Evolutionary conservation across 176 grass and related monocot species (phyloP).

Genomic region (Cenchrus fungigraminus): DNA sequence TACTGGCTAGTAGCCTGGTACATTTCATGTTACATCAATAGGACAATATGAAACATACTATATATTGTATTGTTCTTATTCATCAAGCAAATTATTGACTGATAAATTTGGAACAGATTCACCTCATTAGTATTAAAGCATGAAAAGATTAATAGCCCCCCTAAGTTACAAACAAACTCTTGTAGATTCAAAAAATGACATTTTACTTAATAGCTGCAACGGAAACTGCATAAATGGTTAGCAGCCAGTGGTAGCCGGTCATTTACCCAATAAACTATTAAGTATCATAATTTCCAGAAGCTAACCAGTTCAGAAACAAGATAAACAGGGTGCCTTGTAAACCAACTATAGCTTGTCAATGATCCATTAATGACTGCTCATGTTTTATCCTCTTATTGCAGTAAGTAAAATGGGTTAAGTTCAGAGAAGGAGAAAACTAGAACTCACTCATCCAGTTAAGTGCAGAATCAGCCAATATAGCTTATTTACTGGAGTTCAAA

Average conservation of each 20-base stretch:
- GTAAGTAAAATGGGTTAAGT: conserved; percentile 5
- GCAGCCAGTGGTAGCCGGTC: neutral
- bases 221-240: neutral
- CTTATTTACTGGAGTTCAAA: neutral
- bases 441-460: neutral
- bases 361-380: neutral
- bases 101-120: neutral
- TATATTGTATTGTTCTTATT: neutral
- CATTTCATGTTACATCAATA: conserved; percentile 6
- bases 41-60: neutral
- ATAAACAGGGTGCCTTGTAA: neutral
- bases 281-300: conserved; percentile 15
- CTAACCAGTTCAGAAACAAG: neutral
- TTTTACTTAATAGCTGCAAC: neutral
- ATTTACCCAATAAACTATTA: neutral
- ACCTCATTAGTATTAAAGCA: neutral
- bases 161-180: neutral
- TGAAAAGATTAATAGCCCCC: neutral
- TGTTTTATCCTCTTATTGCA: neutral
- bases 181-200: neutral
- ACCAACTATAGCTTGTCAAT: neutral
- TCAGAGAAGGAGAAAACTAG: neutral
- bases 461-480: neutral
- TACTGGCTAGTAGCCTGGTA: neutral
- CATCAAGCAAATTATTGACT: neutral